phyloP scores from a whole-genome alignment of 169 alveolate genomes.

The Ichthyophthirius multifiliis region DNA sequence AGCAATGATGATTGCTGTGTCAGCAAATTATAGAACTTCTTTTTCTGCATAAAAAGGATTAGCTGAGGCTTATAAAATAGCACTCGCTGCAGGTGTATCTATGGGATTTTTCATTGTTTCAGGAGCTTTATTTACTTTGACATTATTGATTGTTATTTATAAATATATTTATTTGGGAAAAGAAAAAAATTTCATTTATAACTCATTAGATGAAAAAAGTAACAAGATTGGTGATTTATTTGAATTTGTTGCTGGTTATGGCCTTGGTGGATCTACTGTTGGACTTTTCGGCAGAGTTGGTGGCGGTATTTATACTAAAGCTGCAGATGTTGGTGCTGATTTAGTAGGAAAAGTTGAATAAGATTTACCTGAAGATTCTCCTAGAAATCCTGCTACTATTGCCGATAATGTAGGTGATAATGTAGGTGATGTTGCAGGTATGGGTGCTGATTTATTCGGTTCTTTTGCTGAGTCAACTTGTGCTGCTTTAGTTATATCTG shows the following conservation, averaged over 20 bases:
- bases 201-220: slow-evolving; percentile 16
- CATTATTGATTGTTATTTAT: slow-evolving; percentile 54
- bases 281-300: slow-evolving; percentile 93
- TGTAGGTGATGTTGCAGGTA: slow-evolving; percentile 94
- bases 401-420: slow-evolving; percentile 95
- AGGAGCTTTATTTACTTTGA: slow-evolving; percentile 71
- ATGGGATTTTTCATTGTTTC: slow-evolving; percentile 89
- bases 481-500: slow-evolving; percentile 88
- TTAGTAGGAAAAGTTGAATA: slow-evolving; percentile 89
- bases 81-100: slow-evolving; percentile 87
- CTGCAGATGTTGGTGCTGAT: slow-evolving; percentile 94
- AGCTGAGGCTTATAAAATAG: slow-evolving; percentile 71
- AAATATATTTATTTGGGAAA: slow-evolving; percentile 8
- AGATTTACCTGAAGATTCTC: slow-evolving; percentile 90
- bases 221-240: slow-evolving; percentile 49
- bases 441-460: slow-evolving; percentile 94
- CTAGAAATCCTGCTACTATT: slow-evolving; percentile 91
- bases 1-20: slow-evolving; percentile 88
- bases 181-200: background rate
- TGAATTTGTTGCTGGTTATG: slow-evolving; percentile 88
- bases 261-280: slow-evolving; percentile 89
- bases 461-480: slow-evolving; percentile 92
- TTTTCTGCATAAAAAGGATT: slow-evolving; percentile 76
- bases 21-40: slow-evolving; percentile 84
- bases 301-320: slow-evolving; percentile 94